Evolutionary conservation across 164 flowering plant species (phyloP).

Genomic region (Aristolochia californica): DNA sequence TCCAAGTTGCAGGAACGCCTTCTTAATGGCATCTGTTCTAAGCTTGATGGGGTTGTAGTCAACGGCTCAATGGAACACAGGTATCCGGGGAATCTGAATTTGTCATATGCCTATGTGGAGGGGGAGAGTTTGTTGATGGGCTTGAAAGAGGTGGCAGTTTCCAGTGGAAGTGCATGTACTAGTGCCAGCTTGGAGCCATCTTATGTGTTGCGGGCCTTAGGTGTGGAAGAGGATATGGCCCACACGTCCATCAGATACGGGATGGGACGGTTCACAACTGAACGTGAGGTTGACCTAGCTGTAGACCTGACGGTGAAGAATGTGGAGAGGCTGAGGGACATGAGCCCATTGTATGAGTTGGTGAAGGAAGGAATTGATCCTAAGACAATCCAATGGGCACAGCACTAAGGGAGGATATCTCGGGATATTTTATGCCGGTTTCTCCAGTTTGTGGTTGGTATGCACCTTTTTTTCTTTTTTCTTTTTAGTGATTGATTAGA

Average conservation of each 20-base stretch:
- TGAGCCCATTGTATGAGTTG: conserved; percentile 99
- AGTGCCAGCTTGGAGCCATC: conserved; percentile 97
- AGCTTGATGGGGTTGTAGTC: conserved; percentile 76
- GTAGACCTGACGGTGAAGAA: conserved; percentile 84
- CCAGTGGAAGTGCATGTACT: conserved; percentile 95
- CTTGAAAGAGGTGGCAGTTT: conserved; percentile 92
- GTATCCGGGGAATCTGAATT: conserved; percentile 79
- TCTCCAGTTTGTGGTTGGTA: too few species aligned
- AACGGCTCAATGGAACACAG: conserved; percentile 80
- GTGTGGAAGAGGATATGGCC: conserved; percentile 98
- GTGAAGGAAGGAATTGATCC: conserved; percentile 90
- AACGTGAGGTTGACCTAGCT: conserved; percentile 81
- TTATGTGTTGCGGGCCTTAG: conserved; percentile 87
- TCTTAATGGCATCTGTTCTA: conserved; percentile 55
- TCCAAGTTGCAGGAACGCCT: conserved; percentile 50
- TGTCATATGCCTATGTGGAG: conserved; percentile 90
- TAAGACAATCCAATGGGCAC: conserved; percentile 87
- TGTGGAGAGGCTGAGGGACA: conserved; percentile 86
- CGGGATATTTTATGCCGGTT: too few species aligned
- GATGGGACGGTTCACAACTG: conserved; percentile 94
- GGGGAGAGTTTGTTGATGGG: conserved; percentile 98
- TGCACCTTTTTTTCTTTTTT: too few species aligned
- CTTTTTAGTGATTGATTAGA: too few species aligned
- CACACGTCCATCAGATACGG: conserved; percentile 95
- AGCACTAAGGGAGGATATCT: conserved; percentile 41